Evolutionary conservation across 1,139 yeast genomes (phyloP), one percentile per base, ranked within the genome.

Genomic region (Magnusiomyces tetraspermus): DNA sequence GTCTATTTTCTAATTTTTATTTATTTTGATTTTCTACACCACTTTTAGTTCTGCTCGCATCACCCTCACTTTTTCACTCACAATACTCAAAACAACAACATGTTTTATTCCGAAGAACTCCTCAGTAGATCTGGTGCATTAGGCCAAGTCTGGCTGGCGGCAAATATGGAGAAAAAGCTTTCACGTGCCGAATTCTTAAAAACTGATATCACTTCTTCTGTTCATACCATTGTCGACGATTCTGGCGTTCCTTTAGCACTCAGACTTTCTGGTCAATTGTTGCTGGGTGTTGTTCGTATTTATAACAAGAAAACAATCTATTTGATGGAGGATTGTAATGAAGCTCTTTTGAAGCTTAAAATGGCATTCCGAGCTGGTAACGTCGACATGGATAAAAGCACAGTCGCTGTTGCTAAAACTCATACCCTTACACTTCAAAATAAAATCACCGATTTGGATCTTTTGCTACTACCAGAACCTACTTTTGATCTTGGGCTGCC

Each of bases 131-230:
- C 83, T 64, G 94, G 95, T 2, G 95, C 96, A 1, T 72, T 89
- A 61, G 95, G 95, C 4, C 85, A 84, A 60, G 92, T 88, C 17
- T 90, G 97, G 97, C 76, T 90, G 52, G 97, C 97, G 2, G 92
- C 96, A 36, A 89, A 87, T 65, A 77, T 87, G 68, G 95, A 86
- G 61, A 80, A 83, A 63, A 85, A 85, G 61, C 76, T 90, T 48
- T 77, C 95, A 47, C 85, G 86, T 64, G 80, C 79, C 55, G 92
- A 89, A 64, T 76, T 85, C 50, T 71, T 88, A 51, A 82, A 78
- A 61, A 82, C 96, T 23, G 79, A 85, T 63, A 83, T 90, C 57
- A 68, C 78, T 19, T 77, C 82, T 57, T 83, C 95, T 0, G 82
- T 89, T 3, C 73, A 75, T 52, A 85, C 73, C 46, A 76, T 78